These are phyloP conservation scores for Cronartium ribicola DNA, from an alignment of 1,284 basidiomycete genomes.

Conservation along the genomic window DNA sequence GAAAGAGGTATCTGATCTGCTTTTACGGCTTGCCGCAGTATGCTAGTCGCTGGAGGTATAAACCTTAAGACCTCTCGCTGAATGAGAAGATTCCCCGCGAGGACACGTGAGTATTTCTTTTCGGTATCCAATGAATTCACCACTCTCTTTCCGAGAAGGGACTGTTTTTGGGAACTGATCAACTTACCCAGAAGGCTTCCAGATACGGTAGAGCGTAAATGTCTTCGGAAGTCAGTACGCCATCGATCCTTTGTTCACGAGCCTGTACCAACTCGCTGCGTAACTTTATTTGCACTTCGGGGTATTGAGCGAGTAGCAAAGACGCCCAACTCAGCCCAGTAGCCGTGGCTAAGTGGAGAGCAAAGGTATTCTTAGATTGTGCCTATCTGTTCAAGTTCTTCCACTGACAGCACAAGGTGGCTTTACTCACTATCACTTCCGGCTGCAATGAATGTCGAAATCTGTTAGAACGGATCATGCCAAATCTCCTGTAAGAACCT, in stretches of 20 bases:
- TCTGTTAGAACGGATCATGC: neutral
- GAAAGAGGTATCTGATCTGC: conserved; percentile 7
- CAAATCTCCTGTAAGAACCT: conserved; percentile 22
- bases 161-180: neutral
- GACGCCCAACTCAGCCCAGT: conserved; percentile 7
- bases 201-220: conserved; percentile 8
- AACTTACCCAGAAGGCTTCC: conserved; percentile 18
- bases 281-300: conserved; percentile 10
- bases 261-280: conserved; percentile 9
- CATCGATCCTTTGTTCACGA: neutral
- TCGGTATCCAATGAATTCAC: neutral
- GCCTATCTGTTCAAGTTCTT: too few species aligned
- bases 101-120: too few species aligned
- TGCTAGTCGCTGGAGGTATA: conserved; percentile 5
- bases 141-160: neutral
- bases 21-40: neutral
- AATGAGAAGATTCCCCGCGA: neutral
- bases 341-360: neutral
- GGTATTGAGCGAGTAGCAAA: conserved; percentile 1
- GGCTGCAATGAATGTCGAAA: conserved; percentile 6
- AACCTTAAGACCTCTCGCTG: conserved; percentile 8
- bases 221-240: conserved; percentile 7
- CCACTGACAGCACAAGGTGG: neutral
- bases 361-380: too few species aligned
- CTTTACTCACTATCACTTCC: conserved; percentile 12